Evolutionary conservation across 345 rosid species (phyloP).

Genomic region (Pistacia atlantica): DNA sequence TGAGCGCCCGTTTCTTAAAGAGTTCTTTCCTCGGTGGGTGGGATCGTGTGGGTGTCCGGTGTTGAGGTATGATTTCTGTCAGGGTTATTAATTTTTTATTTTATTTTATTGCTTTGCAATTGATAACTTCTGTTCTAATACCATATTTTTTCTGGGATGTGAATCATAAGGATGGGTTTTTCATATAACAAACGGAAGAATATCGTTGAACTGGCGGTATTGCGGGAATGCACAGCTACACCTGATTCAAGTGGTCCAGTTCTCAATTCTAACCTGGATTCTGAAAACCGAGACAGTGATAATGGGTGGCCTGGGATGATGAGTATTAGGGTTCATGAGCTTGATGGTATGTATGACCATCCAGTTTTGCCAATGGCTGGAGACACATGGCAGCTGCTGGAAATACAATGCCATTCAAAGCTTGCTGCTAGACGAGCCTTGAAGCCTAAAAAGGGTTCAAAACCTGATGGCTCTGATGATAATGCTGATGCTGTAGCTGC

Average conservation of each 20-base stretch:
- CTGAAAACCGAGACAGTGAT: conserved; percentile 86
- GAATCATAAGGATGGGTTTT: conserved; percentile 80
- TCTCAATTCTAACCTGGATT: conserved; percentile 59
- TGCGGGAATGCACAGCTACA: conserved; percentile 78
- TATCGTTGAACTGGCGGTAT: conserved; percentile 88
- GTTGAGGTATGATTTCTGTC: conserved; percentile 56
- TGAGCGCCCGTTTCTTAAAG: conserved; percentile 95
- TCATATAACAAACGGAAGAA: conserved; percentile 96
- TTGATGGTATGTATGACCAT: conserved; percentile 96
- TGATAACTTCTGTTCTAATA: conserved; percentile 19
- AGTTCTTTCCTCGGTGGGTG: conserved; percentile 94
- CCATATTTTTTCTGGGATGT: conserved; percentile 12
- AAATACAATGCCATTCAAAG: conserved; percentile 94
- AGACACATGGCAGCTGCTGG: conserved; percentile 92
- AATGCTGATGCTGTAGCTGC: conserved; percentile 63
- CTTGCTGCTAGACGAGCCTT: conserved; percentile 89
- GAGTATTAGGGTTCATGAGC: conserved; percentile 93
- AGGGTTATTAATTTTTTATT: background rate
- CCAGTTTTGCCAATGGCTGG: conserved; percentile 95
- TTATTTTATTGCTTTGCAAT: conserved; percentile 14
- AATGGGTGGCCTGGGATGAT: conserved; percentile 97
- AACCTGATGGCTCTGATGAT: conserved; percentile 94
- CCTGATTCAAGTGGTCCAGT: conserved; percentile 60
- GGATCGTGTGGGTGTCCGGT: conserved; percentile 87
- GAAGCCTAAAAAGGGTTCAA: conserved; percentile 92